A percentile compares a stretch with the other conserved stretches of the same genome.
phyloP scores from a whole-genome alignment of 495 filamentous ascomycete genomes.

The Platismatia glauca region DNA sequence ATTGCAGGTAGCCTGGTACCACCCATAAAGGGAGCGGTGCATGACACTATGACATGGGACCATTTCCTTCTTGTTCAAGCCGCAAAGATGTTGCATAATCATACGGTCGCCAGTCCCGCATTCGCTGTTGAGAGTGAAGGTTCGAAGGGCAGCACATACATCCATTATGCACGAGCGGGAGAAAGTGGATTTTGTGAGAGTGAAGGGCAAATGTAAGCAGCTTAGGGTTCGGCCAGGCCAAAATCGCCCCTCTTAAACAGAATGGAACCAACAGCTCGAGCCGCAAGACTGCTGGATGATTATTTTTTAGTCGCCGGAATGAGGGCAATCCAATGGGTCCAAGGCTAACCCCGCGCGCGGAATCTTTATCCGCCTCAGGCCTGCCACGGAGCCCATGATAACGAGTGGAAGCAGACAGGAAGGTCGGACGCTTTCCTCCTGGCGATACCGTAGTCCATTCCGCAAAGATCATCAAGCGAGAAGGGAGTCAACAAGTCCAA shows the following conservation, averaged over 20 bases:
- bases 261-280: conserved; percentile 17
- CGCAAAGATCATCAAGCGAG: background rate
- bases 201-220: conserved; percentile 8
- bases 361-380: too few species aligned
- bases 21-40: conserved; percentile 18
- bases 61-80: conserved; percentile 10
- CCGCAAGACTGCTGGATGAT: conserved; percentile 19
- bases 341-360: conserved; percentile 22
- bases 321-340: too few species aligned
- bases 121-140: conserved; percentile 15
- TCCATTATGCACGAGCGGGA: conserved; percentile 22
- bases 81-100: conserved; percentile 10
- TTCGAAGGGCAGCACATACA: too few species aligned
- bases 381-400: too few species aligned
- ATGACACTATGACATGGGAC: conserved; percentile 20
- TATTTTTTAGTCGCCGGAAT: conserved; percentile 26
- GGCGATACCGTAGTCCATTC: background rate
- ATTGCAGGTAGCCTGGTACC: conserved; percentile 16
- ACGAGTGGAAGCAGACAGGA: too few species aligned
- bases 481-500: background rate
- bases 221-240: background rate
- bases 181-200: conserved; percentile 22
- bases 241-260: background rate
- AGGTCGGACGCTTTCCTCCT: too few species aligned
- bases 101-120: conserved; percentile 21